phyloP scores from a whole-genome alignment of 306 rosid species.

The Canavalia gladiata region DNA sequence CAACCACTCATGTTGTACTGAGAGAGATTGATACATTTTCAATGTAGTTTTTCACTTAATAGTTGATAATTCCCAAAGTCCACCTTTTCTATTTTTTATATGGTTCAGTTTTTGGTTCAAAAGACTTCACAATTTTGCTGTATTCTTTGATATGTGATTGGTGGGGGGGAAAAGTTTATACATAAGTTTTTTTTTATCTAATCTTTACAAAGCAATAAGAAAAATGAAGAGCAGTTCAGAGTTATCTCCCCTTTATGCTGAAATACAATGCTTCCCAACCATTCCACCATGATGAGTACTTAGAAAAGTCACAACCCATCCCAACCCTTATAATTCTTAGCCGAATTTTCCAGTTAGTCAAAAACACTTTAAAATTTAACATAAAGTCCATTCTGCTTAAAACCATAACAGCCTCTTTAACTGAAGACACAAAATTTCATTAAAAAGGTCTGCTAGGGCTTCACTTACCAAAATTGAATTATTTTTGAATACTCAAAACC shows the following conservation, averaged over 20 bases:
- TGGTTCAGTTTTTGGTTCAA: slow-evolving; percentile 33
- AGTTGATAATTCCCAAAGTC: slow-evolving; percentile 31
- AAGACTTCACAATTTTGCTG: slow-evolving; percentile 11
- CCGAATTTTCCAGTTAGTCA: too few relatives aligned
- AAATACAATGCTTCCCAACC: too few relatives aligned
- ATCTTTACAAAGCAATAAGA: slow-evolving; percentile 69
- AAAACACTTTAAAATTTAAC: too few relatives aligned
- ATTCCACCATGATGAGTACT: too few relatives aligned
- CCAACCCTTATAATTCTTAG: too few relatives aligned
- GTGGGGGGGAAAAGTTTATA: not conserved
- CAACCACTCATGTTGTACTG: not conserved
- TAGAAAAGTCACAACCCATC: too few relatives aligned
- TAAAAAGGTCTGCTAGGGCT: too few relatives aligned
- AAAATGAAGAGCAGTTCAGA: slow-evolving; percentile 91
- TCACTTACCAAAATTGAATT: too few relatives aligned
- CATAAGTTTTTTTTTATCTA: not conserved
- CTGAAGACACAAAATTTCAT: too few relatives aligned
- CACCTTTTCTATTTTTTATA: slow-evolving; percentile 3
- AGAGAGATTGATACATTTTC: not conserved
- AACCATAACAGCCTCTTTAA: too few relatives aligned
- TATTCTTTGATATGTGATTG: slow-evolving; percentile 25
- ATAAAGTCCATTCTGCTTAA: too few relatives aligned
- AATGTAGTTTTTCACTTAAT: slow-evolving; percentile 21
- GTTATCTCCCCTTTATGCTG: slow-evolving; percentile 76
- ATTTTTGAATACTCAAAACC: too few relatives aligned